Base-by-base conservation (phyloP, 2,329 filamentous ascomycete genomes). In the Penicillium sumatraense region DNA sequence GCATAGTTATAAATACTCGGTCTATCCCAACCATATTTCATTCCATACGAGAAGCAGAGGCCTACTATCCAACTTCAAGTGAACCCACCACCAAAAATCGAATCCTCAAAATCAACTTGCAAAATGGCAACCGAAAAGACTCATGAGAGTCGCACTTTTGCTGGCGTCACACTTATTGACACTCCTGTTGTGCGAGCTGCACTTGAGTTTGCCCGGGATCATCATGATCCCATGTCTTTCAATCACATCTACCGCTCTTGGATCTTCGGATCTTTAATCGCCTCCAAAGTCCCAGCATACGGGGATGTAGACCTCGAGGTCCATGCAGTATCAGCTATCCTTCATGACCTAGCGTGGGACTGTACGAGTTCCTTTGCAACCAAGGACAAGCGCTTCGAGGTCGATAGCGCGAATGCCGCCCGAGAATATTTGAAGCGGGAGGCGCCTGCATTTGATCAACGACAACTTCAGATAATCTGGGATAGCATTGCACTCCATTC, bases 401-500 rank as follows among this genome's bases (percentile, higher is more conserved):
- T 82, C 21, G 80, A 83, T 60, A 75, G 80, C 13, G 80, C 79
- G 8, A 74, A 78, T 51, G 75, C 72, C 2, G 77, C 80, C 1
- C 65, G 75, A 0, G 64, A 73, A 0, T 81, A 80, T 53, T 49
- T 80, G 44, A 52, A 49, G 29, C 49, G 36, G 36, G 46, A 71
- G 49, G 47, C 41, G 5, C 51, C 53, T n/a, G 51, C 60, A 5
- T 80, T 77, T 76, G 72, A 78, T 44, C 66, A 74, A 24, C 69
- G 73, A 27, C 69, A 75, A 3, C 56, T 77, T 3, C 79, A 82
- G 64, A 68, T 81, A 5, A 71, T 80, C 13, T 82, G 78, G 78
- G 79, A 82, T 58, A 64, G 74, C 11, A 82, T 83, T 54, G 80
- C 80, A 0, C 68, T 82, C 53, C 78, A 80, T 61, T 75, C 74